Evolutionary conservation across 2,329 filamentous ascomycete genomes (phyloP).

Genomic region (Leptoxyphium fumago): DNA sequence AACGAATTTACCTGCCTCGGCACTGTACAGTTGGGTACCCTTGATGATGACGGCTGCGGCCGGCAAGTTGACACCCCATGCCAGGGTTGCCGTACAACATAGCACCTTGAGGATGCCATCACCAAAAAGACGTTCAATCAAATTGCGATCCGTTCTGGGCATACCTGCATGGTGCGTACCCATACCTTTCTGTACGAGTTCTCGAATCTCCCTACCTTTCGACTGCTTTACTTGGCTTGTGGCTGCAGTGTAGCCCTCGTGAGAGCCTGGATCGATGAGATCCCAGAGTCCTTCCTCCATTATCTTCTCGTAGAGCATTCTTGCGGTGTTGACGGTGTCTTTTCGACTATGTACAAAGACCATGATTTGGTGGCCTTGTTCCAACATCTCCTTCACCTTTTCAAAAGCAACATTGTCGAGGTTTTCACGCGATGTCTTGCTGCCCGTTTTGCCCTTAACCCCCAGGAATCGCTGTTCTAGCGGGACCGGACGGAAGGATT

Average conservation of each 20-base stretch:
- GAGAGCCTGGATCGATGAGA: constrained; percentile 65
- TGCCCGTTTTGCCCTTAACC: constrained; percentile 78
- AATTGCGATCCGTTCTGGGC: constrained; percentile 81
- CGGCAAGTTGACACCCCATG: constrained; percentile 97
- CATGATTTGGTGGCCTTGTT: constrained; percentile 92
- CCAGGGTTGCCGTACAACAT: constrained; percentile 93
- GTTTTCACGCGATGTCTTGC: constrained; percentile 72
- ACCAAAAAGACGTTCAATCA: constrained; percentile 85
- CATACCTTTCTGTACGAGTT: constrained; percentile 78
- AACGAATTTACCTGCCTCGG: constrained; percentile 90
- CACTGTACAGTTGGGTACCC: constrained; percentile 91
- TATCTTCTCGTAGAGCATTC: constrained; percentile 74
- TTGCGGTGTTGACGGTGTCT: constrained; percentile 80
- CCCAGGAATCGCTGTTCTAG: constrained; percentile 96
- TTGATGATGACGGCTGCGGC: constrained; percentile 97
- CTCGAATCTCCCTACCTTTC: constrained; percentile 72
- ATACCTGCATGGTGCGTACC: constrained; percentile 96
- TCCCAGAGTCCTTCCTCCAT: constrained; percentile 64
- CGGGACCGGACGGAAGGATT: constrained; percentile 88
- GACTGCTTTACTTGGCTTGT: constrained; percentile 73
- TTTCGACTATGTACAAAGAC: constrained; percentile 96
- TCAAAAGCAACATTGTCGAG: constrained; percentile 79
- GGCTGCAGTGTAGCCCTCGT: constrained; percentile 68
- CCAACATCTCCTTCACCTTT: constrained; percentile 87
- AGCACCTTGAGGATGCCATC: constrained; percentile 92